Base-by-base conservation (phyloP, 2,329 filamentous ascomycete species). In the Grosmannia clavigera region DNA sequence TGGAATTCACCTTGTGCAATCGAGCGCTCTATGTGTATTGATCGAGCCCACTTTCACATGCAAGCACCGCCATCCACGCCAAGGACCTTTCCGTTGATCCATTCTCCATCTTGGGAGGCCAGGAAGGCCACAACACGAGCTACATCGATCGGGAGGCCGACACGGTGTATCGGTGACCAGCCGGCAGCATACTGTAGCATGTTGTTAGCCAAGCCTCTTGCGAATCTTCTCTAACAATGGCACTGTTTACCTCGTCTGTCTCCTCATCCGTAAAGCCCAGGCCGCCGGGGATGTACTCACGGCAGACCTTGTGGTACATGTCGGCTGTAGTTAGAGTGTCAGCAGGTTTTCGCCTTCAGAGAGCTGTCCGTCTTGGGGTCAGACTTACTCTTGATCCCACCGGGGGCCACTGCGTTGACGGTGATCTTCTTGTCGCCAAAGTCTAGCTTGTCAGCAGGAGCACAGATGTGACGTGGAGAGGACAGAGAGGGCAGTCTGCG, bases 211-310 rank as follows among this genome's bases (percentile, higher is more conserved):
- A 14, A 22, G 43, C 14, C 31, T 22, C 22, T 40, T 5, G 5
- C n/a, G 5, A 11, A 3, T n/a, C 48, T 31, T 12, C 1, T 2
- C 6, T 9, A 4, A 1, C 3, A 16, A 33, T 11, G 33, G 2
- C 16, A 3, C 12, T 46, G 22, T 55, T 22, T 58, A 65, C 63
- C 61, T 67, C 65, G 58, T 67, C 65, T 1, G 65, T 66, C 48
- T 64, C 63, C 52, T 66, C 65, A 58, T 67, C 63, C 4, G 61
- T 61, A 33, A 67, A 67, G 61, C 70, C 68, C 16, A 65, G 67
- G 38, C 72, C 73, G 60, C 68, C 68, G 52, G 73, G 73, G 40
- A 75, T 73, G 67, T 75, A 75, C 58, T 75, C 68, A 60, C 70
- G 64, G 57, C 69, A 70, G 12, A 71, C 70, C 7, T 65, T 68